phyloP scores from a whole-genome alignment of 441 rosid genomes.

The Raphanus hybrid region DNA sequence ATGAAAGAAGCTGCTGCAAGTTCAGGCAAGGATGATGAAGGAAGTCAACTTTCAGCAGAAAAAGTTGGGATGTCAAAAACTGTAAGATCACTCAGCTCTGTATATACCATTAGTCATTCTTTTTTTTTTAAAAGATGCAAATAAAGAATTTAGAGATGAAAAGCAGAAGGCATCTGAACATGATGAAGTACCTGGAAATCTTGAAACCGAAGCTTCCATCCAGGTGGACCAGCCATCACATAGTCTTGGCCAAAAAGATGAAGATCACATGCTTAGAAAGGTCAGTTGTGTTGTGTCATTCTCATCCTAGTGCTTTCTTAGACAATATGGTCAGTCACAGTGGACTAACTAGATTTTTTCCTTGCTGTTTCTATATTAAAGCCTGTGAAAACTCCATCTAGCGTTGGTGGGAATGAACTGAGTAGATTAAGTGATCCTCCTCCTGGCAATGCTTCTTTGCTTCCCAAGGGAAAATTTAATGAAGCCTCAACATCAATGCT shows the following conservation, averaged over 20 bases:
- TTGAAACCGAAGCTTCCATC: slow-evolving; percentile 53
- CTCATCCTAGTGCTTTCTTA: slow-evolving; percentile 9
- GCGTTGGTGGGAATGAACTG: slow-evolving; percentile 68
- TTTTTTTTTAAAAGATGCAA: slow-evolving; percentile 13
- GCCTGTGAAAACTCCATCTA: slow-evolving; percentile 58
- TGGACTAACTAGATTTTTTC: not conserved
- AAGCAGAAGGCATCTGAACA: slow-evolving; percentile 36
- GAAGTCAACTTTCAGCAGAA: slow-evolving; percentile 52
- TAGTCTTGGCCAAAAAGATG: slow-evolving; percentile 57
- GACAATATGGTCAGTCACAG: slow-evolving; percentile 20
- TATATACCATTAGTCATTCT: not conserved
- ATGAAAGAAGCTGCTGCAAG: slow-evolving; percentile 57
- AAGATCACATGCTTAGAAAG: slow-evolving; percentile 68
- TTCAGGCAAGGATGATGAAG: slow-evolving; percentile 58
- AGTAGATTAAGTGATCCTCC: slow-evolving; percentile 84
- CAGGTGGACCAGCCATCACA: slow-evolving; percentile 55
- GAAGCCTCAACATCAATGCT: slow-evolving; percentile 86
- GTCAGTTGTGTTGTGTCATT: slow-evolving; percentile 46
- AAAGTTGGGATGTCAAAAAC: slow-evolving; percentile 54
- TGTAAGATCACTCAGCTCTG: slow-evolving; percentile 47
- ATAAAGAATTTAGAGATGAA: slow-evolving; percentile 6
- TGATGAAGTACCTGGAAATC: slow-evolving; percentile 52
- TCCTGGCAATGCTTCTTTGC: slow-evolving; percentile 91
- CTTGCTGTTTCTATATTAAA: slow-evolving; percentile 42
- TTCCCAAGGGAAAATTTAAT: slow-evolving; percentile 49